Evolutionary conservation across 2,329 filamentous ascomycete genomes (phyloP), one percentile per base, ranked within the genome.

Genomic region (Paraconiothyrium sp.): DNA sequence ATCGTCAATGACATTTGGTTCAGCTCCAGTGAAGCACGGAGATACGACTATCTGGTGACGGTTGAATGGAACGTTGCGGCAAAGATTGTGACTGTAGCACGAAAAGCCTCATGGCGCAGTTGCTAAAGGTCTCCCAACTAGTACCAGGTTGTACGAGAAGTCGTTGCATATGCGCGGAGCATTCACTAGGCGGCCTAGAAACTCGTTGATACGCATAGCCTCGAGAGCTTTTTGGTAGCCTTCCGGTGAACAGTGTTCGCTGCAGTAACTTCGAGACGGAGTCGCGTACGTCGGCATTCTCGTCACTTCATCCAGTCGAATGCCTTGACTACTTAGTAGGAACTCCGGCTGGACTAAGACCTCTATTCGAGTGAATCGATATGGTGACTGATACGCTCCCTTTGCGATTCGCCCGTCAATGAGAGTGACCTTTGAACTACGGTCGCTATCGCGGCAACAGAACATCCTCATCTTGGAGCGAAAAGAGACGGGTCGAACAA

Each of bases 81-180:
- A 92, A 1, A 94, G 82, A 68, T 94, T 92, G 74, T 94, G 92
- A 6, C 92, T 91, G 77, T 93, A 94, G 70, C 92, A 87, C 0
- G 87, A 86, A 76, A 86, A 91, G 0, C 90, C 91, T 91, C 91
- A 93, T 0, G 90, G 88, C 2, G 80, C 77, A 0, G 80, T 80
- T 0, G 79, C 72, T 0, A 86, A 89, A 0, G 89, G 89, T 11
- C 77, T 76, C 13, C 90, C 90, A 71, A 93, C 93, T 1, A 93
- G 79, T 37, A 88, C 85, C 60, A 92, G 89, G 77, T 93, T 93
- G 83, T 93, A 93, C 1, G 88, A 91, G 78, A 85, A 87, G 73
- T 92, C 86, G 78, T 92, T 92, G 85, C 91, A 87, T 54, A 93
- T 85, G 5, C 79, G 75, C 0, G 86, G 84, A 0, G 87, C 83